Evolutionary conservation across 495 filamentous ascomycete species (phyloP).

Genomic region (Aspergillus bertholletiae): DNA sequence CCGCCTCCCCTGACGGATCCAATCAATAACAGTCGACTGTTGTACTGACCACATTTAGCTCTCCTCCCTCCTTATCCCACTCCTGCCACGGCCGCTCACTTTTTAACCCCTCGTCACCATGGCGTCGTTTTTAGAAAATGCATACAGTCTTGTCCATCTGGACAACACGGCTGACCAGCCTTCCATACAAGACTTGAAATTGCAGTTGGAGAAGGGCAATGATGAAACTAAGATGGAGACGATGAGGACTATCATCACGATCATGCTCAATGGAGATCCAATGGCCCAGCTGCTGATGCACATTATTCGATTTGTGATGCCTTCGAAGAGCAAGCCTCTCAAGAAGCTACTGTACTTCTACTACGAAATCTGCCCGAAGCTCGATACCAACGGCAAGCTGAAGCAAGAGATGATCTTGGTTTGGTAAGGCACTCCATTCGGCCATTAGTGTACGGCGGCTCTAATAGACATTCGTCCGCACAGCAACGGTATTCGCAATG

Average conservation of each 20-base stretch:
- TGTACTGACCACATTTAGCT: slow-evolving; percentile 37
- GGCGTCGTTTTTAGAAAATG: slow-evolving; percentile 88
- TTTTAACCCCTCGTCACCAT: slow-evolving; percentile 52
- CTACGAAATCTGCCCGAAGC: slow-evolving; percentile 98
- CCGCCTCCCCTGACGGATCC: slow-evolving; percentile 23
- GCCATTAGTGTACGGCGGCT: not conserved
- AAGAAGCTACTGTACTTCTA: slow-evolving; percentile 99
- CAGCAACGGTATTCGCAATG: slow-evolving; percentile 97
- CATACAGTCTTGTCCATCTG: slow-evolving; percentile 92
- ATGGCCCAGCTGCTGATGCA: slow-evolving; percentile 97
- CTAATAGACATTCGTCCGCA: slow-evolving; percentile 18
- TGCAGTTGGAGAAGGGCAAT: slow-evolving; percentile 93
- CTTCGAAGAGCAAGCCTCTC: slow-evolving; percentile 89
- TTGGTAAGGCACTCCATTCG: slow-evolving; percentile 59
- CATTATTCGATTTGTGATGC: slow-evolving; percentile 99
- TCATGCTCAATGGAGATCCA: slow-evolving; percentile 97
- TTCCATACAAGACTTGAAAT: slow-evolving; percentile 82
- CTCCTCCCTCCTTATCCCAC: slow-evolving; percentile 26
- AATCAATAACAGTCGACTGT: slow-evolving; percentile 31
- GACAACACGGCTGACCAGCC: slow-evolving; percentile 94
- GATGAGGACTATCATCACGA: slow-evolving; percentile 94
- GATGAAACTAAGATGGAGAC: slow-evolving; percentile 97
- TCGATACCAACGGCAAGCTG: slow-evolving; percentile 83
- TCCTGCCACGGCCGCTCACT: slow-evolving; percentile 16
- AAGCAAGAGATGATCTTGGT: slow-evolving; percentile 99